These are phyloP conservation scores for Orbilia blumenaviensis DNA, from an alignment of 2,329 filamentous ascomycete genomes.

Conservation along the genomic window DNA sequence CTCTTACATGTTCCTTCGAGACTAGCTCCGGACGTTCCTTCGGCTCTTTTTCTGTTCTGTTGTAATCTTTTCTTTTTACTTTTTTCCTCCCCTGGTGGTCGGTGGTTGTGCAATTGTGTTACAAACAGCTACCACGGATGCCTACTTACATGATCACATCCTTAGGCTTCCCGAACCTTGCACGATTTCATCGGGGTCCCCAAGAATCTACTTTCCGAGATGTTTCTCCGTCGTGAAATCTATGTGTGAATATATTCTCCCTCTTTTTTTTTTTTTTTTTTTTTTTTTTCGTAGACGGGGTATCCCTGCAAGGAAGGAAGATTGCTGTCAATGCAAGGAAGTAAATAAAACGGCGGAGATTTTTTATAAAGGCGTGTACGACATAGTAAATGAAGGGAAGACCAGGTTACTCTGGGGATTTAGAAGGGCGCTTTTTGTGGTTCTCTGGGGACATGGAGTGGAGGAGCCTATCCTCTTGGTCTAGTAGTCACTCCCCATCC, in stretches of 20 bases:
- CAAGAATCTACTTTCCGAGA: not conserved
- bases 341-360: not conserved
- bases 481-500: not conserved
- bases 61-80: constrained; percentile 1
- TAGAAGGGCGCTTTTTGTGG: not conserved
- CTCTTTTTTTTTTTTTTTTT: too few relatives aligned
- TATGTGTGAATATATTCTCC: too few relatives aligned
- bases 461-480: too few relatives aligned
- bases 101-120: not conserved
- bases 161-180: not conserved
- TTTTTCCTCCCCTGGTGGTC: too few relatives aligned
- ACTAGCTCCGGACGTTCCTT: not conserved
- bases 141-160: not conserved
- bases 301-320: not conserved
- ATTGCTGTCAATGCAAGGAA: not conserved
- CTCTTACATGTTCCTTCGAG: not conserved
- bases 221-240: too few relatives aligned
- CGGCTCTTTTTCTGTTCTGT: not conserved
- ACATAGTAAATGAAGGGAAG: constrained; percentile 15
- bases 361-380: not conserved
- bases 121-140: not conserved
- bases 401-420: constrained; percentile 32
- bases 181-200: not conserved
- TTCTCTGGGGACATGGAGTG: too few relatives aligned
- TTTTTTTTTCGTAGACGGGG: not conserved